phyloP scores from a whole-genome alignment of 2,329 filamentous ascomycete genomes.

The Trichoderma sp. region DNA sequence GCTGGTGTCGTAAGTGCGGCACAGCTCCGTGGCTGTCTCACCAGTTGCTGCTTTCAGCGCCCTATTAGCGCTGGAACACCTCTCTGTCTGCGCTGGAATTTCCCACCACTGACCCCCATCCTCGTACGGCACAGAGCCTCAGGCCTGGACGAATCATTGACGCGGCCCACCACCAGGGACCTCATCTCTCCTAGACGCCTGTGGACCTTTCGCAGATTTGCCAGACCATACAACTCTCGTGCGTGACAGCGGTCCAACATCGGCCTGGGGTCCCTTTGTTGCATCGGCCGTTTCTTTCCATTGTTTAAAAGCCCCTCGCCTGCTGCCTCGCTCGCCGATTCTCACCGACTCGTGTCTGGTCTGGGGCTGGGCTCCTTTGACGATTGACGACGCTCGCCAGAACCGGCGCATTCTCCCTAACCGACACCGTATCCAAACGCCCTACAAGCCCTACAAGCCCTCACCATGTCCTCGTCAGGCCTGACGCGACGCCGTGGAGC shows the following conservation, averaged over 20 bases:
- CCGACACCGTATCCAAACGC: neutral
- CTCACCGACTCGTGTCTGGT: slow-evolving; percentile 16
- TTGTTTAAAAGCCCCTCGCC: neutral
- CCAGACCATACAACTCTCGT: slow-evolving; percentile 7
- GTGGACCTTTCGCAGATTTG: slow-evolving; percentile 21
- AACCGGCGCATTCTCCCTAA: slow-evolving; percentile 7
- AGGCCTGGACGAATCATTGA: slow-evolving; percentile 7
- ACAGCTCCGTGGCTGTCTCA: neutral
- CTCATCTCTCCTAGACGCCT: slow-evolving; percentile 16
- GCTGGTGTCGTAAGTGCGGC: slow-evolving; percentile 3
- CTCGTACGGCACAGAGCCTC: slow-evolving; percentile 6
- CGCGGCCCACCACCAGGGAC: slow-evolving; percentile 20
- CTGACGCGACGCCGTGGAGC: slow-evolving; percentile 66
- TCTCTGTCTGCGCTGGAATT: neutral
- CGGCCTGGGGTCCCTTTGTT: neutral
- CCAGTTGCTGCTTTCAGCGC: neutral
- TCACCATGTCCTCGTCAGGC: slow-evolving; percentile 45
- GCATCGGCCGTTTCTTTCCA: neutral
- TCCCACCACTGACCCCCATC: neutral
- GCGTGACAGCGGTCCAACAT: slow-evolving; percentile 2
- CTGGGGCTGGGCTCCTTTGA: slow-evolving; percentile 7
- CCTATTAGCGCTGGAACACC: neutral
- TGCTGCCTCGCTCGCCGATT: neutral
- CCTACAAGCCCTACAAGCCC: slow-evolving; percentile 26
- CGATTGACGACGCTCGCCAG: slow-evolving; percentile 11